These are phyloP conservation scores for Scedosporium dehoogii DNA, from an alignment of 2,329 filamentous ascomycete genomes.

Conservation along the genomic window DNA sequence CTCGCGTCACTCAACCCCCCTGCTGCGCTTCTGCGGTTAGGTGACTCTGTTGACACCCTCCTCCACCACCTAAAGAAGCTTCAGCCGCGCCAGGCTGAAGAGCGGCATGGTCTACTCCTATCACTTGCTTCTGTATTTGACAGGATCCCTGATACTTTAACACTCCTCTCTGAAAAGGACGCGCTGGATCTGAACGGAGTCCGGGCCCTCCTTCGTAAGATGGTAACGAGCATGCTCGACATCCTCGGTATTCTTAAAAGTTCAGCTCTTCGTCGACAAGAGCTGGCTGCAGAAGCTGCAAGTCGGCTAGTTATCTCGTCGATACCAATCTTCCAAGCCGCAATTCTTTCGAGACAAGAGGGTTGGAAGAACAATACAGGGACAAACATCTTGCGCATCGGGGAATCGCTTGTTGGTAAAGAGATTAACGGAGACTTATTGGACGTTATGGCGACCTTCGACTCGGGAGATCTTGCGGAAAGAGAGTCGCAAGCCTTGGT, in stretches of 20 bases:
- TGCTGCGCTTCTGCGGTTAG: conserved; percentile 17
- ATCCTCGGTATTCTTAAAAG: neutral
- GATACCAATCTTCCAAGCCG: conserved; percentile 25
- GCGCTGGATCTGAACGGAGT: neutral
- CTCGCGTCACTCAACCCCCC: conserved; percentile 18
- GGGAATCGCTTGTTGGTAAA: conserved; percentile 13
- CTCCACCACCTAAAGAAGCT: conserved; percentile 34
- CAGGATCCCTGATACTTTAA: conserved; percentile 25
- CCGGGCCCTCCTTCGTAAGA: conserved; percentile 8
- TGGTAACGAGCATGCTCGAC: conserved; percentile 20
- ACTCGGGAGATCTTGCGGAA: neutral
- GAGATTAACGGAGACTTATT: conserved; percentile 7
- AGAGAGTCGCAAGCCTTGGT: conserved; percentile 11
- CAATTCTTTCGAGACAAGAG: conserved; percentile 2
- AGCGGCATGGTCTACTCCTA: conserved; percentile 57
- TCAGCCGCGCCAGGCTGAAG: conserved; percentile 52
- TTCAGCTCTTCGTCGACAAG: conserved; percentile 46
- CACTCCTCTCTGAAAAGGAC: neutral
- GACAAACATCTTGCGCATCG: conserved; percentile 5
- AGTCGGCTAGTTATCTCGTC: conserved; percentile 47
- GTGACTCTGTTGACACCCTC: conserved; percentile 30
- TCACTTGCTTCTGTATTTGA: conserved; percentile 51
- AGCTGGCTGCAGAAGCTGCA: conserved; percentile 53
- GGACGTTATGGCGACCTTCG: conserved; percentile 5
- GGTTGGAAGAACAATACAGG: neutral